Percentiles rank a stretch among this genome's conserved stretches.
phyloP scores from a whole-genome alignment of 176 grass and related monocot species.

The Tuctoria greenei region DNA sequence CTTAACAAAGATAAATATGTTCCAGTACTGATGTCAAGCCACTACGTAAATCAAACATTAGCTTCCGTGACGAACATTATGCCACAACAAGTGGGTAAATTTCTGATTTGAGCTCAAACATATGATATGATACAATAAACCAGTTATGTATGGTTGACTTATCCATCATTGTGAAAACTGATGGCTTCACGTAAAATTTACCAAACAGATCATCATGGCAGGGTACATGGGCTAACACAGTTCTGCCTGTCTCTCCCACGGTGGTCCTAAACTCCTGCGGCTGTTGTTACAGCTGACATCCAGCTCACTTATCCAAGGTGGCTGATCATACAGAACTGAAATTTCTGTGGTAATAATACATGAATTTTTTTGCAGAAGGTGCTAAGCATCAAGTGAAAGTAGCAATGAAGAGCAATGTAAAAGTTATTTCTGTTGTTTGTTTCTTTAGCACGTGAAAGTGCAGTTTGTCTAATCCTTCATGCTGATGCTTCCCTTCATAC shows the following conservation, averaged over 20 bases:
- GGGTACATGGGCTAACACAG: constrained; percentile 6
- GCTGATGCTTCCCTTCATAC: not conserved
- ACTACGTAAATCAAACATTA: not conserved
- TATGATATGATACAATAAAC: not conserved
- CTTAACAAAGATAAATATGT: not conserved
- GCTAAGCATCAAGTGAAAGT: not conserved
- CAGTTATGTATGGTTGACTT: not conserved
- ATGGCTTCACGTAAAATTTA: constrained; percentile 6
- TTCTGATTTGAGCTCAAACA: not conserved
- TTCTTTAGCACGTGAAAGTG: not conserved
- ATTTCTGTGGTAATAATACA: constrained; percentile 17
- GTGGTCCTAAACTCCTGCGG: not conserved
- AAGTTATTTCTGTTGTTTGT: not conserved
- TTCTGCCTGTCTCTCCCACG: not conserved
- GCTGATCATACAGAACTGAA: not conserved
- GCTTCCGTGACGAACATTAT: not conserved
- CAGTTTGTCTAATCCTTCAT: not conserved
- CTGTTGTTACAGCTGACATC: constrained; percentile 10
- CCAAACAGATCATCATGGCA: not conserved
- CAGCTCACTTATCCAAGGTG: not conserved
- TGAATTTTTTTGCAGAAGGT: not conserved
- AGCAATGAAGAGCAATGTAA: not conserved
- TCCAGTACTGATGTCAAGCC: not conserved
- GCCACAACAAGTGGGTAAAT: too few species aligned
- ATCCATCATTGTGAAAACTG: not conserved